Conservation (phyloP, 345 rosid species). For the Populus tremula region DNA sequence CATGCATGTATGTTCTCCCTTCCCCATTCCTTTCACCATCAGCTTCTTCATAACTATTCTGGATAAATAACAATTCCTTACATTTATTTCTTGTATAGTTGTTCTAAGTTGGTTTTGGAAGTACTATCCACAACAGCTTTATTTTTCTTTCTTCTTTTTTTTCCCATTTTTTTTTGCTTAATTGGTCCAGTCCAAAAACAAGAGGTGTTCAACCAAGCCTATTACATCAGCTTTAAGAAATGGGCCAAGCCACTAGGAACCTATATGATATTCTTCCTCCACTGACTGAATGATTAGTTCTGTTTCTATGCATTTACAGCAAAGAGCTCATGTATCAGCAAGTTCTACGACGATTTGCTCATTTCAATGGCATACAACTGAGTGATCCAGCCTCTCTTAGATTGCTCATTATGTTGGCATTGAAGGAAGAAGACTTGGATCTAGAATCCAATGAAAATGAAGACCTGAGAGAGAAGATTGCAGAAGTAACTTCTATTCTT, state of each 20-base stretch:
- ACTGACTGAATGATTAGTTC: neutral
- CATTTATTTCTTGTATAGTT: neutral
- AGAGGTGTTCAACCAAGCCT: neutral
- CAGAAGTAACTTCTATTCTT: constrained; percentile 54
- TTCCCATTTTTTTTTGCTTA: neutral
- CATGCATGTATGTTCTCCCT: neutral
- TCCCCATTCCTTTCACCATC: neutral
- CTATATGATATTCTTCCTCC: neutral
- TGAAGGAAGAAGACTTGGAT: constrained; percentile 83
- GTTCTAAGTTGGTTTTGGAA: neutral
- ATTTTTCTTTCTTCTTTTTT: neutral
- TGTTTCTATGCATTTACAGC: constrained; percentile 44
- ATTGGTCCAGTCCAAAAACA: constrained; percentile 3
- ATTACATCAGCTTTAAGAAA: neutral
- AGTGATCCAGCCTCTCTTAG: constrained; percentile 73
- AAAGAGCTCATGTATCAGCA: constrained; percentile 99
- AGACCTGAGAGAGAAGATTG: constrained; percentile 75
- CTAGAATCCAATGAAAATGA: constrained; percentile 55
- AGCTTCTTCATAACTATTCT: neutral
- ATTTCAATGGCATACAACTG: constrained; percentile 81
- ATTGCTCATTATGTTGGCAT: constrained; percentile 76
- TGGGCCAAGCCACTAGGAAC: neutral
- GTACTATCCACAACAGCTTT: neutral
- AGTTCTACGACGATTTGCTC: constrained; percentile 78
- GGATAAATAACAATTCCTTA: neutral